A percentile compares a stretch with the other conserved stretches of the same genome.
Conservation (phyloP, 2,329 filamentous ascomycete genomes). For the Pyrenophora teres region DNA sequence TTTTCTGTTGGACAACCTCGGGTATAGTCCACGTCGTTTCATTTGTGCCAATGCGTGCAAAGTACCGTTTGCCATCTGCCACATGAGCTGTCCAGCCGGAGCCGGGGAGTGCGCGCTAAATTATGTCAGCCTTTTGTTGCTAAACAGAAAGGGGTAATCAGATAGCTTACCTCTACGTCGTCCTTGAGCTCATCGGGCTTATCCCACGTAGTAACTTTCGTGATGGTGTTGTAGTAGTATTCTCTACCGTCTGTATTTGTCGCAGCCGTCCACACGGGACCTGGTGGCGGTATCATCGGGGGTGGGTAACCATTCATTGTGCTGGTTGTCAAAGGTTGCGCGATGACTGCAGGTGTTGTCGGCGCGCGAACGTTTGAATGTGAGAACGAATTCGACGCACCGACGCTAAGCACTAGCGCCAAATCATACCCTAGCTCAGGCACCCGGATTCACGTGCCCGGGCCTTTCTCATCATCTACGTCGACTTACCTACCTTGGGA, state of each 20-base stretch:
- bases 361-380: background rate
- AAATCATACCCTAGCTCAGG: conserved; percentile 3
- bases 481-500: conserved; percentile 2
- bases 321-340: conserved; percentile 8
- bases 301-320: conserved; percentile 64
- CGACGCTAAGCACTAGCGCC: conserved; percentile 3
- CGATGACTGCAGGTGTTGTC: conserved; percentile 6
- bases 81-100: conserved; percentile 89
- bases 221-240: conserved; percentile 89
- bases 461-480: conserved; percentile 15
- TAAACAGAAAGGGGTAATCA: background rate
- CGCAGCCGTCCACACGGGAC: conserved; percentile 74
- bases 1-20: conserved; percentile 70
- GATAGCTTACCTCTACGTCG: conserved; percentile 69
- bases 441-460: conserved; percentile 28
- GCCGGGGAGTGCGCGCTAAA: conserved; percentile 75
- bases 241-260: conserved; percentile 78
- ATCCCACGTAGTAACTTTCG: conserved; percentile 89
- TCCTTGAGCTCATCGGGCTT: conserved; percentile 92
- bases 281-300: conserved; percentile 51
- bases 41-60: conserved; percentile 88
- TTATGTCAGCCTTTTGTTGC: conserved; percentile 14
- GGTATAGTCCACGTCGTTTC: conserved; percentile 96
- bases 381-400: conserved; percentile 8
- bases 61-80: conserved; percentile 87